Conservation (phyloP, 768 basidiomycete species). For the Suillus ampliporus region DNA sequence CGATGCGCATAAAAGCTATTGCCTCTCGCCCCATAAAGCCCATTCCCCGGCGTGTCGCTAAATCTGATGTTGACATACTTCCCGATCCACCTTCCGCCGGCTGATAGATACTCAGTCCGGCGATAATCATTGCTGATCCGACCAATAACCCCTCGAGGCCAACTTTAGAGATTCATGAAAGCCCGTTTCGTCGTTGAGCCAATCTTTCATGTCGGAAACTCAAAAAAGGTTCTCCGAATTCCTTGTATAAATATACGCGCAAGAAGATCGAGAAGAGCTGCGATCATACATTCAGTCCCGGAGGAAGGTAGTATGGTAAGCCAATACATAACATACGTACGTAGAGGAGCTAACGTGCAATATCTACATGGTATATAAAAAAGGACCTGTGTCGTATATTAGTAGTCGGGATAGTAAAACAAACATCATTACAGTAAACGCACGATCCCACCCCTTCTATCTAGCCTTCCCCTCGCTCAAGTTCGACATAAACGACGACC, state of each 20-base stretch:
- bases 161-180: neutral
- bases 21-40: conserved; percentile 52
- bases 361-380: conserved; percentile 1
- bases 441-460: conserved; percentile 11
- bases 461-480: conserved; percentile 30
- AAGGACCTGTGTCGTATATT: neutral
- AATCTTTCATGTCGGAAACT: neutral
- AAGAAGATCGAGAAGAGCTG: neutral
- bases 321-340: neutral
- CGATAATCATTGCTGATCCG: neutral
- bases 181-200: neutral
- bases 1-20: conserved; percentile 45
- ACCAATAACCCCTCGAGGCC: neutral
- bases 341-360: neutral
- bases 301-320: conserved; percentile 6
- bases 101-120: neutral
- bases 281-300: neutral
- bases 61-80: conserved; percentile 40
- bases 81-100: neutral
- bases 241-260: neutral
- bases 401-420: neutral
- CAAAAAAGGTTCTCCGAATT: neutral
- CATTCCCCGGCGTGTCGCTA: conserved; percentile 45
- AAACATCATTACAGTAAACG: neutral
- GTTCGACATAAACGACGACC: conserved; percentile 47